Base-by-base conservation (phyloP, 768 basidiomycete species). In the Artomyces pyxidatus region DNA sequence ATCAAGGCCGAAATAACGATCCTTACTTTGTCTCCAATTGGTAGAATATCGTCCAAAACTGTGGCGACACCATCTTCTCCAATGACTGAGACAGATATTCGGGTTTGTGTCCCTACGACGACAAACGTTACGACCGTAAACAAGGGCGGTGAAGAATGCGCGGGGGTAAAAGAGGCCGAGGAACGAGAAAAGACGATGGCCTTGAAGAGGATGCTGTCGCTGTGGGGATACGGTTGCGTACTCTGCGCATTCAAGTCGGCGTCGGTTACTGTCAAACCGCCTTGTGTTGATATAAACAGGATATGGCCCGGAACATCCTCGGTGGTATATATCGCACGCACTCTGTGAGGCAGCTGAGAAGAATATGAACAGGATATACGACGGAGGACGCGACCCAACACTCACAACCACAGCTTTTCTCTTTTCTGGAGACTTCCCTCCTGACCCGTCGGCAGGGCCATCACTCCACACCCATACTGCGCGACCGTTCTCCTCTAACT, bases 351-450 rank as follows among this genome's bases (percentile, higher is more conserved):
- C n/a, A 73, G 59, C 80, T 83, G 59, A 23, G 51, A 52, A 22
- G 45, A 45, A 21, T 26, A 46, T 54, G 26, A 46, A 49, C 37
- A 30, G 29, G 38, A 40, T 29, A 28, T 22, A n/a, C 35, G 55
- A 49, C 11, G 11, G 10, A 14, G 29, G 17, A 37, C 46, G 26
- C 38, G 40, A n/a, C 42, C 40, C 37, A 27, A 41, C 27, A 71
- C 81, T 50, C 59, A 83, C 78, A 54, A 73, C 59, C 30, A 66
- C 59, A 26, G 61, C 60, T 45, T 61, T 73, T 63, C 70, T 75
- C 67, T 72, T n/a, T n/a, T 17, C 32, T 5, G 32, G 64, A 63
- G 65, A 37, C 58, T 65, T 48, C 53, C 57, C 47, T 57, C 53
- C 60, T 55, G 61, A 14, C 69, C 67, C 26, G 69, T 71, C n/a